Base-by-base conservation (phyloP, 2,329 filamentous ascomycete genomes). In the Botryotinia globosa region DNA sequence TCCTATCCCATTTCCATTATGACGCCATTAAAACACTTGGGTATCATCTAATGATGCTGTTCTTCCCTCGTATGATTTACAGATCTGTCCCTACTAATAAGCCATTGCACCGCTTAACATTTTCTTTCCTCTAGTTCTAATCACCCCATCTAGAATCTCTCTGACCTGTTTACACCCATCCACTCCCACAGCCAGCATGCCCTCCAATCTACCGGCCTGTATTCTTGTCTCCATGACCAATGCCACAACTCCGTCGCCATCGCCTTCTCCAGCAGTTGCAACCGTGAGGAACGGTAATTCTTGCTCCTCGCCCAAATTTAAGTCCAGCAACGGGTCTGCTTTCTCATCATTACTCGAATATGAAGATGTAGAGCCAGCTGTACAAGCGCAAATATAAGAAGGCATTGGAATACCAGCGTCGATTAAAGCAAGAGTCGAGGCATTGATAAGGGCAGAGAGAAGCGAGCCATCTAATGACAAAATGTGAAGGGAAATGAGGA, bases 331-430 rank as follows among this genome's bases (percentile, higher is more conserved):
- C 4, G 93, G 93, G 78, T 97, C 93, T 18, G 92, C 91, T 4
- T 81, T 81, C 73, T 92, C 91, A 79, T 92, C 90, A 72, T 88
- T 88, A 1, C 86, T 85, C 0, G 88, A 85, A 76, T 91, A 88
- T 0, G 89, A 87, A 0, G 90, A 90, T 0, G 92, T 93, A 22
- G 91, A 92, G 6, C 94, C 96, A 0, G 94, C 92, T 0, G 94
- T 97, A 83, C 93, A 97, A 9, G 94, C 94, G 34, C 91, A 90
- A 4, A 98, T 88, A 80, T 98, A 97, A 80, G 97, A 94, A 4
- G 90, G 90, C 94, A 98, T 98, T 37, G 96, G 96, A 32, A 99
- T 91, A 69, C 96, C 96, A 0, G 96, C 96, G 81, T 99, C 96
- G 75, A 98, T 91, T 34, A 98, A 89, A 0, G 96, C 96, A 20